phyloP scores from a whole-genome alignment of 2,329 filamentous ascomycete genomes.

The Alternaria alternata region DNA sequence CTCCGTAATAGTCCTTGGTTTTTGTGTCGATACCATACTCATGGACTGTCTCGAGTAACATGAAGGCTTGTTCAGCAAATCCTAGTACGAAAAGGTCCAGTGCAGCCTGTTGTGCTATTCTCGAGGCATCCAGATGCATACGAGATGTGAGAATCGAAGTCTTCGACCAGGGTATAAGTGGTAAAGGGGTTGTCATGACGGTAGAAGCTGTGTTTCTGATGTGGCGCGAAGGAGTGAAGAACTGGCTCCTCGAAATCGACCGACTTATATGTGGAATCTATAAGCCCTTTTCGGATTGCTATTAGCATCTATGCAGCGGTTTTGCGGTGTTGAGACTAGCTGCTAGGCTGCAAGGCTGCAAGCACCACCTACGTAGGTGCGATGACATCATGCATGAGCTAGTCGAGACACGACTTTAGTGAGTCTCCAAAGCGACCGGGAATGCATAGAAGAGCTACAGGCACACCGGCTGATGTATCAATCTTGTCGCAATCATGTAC shows the following conservation, averaged over 20 bases:
- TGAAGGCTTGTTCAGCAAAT: constrained; percentile 2
- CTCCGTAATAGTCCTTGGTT: not conserved
- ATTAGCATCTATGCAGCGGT: not conserved
- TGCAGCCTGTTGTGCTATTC: constrained; percentile 1
- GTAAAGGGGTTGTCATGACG: constrained; percentile 3
- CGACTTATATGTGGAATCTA: not conserved
- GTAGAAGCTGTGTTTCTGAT: not conserved
- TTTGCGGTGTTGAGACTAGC: not conserved
- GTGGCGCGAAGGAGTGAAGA: not conserved
- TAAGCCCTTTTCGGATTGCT: not conserved
- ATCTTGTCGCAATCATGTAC: not conserved
- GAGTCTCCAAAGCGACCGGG: not conserved
- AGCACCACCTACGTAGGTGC: not conserved
- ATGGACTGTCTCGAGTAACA: not conserved
- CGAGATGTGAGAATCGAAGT: constrained; percentile 3
- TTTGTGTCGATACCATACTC: not conserved
- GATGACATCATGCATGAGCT: not conserved
- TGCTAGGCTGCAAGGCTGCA: not conserved
- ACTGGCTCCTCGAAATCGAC: not conserved
- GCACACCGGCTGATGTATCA: not conserved
- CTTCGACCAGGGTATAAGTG: constrained; percentile 9
- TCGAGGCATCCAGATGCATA: not conserved
- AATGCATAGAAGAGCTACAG: not conserved
- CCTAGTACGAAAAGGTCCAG: constrained; percentile 9
- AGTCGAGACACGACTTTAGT: not conserved